Percentiles rank a stretch among this genome's conserved stretches.
Conservation (phyloP, 176 grass and related monocot species). For the Oryza officinalis region DNA sequence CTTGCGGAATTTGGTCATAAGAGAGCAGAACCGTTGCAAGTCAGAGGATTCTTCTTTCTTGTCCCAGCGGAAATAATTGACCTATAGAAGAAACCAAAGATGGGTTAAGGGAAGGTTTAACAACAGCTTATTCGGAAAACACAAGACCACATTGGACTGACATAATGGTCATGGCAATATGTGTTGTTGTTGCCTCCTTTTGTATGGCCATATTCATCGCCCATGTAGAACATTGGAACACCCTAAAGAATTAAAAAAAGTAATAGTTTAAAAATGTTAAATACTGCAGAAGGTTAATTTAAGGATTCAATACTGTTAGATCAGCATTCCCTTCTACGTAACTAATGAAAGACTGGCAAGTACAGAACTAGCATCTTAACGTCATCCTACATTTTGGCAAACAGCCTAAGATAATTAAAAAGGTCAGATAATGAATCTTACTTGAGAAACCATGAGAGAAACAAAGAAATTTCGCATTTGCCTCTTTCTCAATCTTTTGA, state of each 20-base stretch:
- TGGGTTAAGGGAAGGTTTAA: neutral
- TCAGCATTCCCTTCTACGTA: neutral
- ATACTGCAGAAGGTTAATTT: neutral
- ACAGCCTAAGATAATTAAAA: neutral
- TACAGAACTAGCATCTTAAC: neutral
- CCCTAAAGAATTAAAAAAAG: slow-evolving; percentile 53
- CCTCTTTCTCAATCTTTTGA: slow-evolving; percentile 90
- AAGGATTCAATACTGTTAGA: slow-evolving; percentile 2
- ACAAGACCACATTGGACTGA: slow-evolving; percentile 23
- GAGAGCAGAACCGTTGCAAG: slow-evolving; percentile 65
- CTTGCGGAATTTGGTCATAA: slow-evolving; percentile 79
- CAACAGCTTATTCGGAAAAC: neutral
- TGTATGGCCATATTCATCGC: slow-evolving; percentile 94
- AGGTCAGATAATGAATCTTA: slow-evolving; percentile 42
- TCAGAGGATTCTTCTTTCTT: slow-evolving; percentile 68
- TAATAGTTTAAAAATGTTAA: slow-evolving; percentile 25
- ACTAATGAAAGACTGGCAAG: neutral
- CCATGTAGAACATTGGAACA: slow-evolving; percentile 98
- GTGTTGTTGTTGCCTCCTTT: slow-evolving; percentile 99
- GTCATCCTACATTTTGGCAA: neutral
- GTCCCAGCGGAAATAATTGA: slow-evolving; percentile 98
- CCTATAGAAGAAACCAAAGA: slow-evolving; percentile 42
- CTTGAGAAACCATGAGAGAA: slow-evolving; percentile 97
- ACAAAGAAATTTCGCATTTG: slow-evolving; percentile 95
- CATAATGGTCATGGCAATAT: slow-evolving; percentile 92